These are phyloP conservation scores for Crataegus laevigata DNA, from an alignment of 306 rosid genomes.

Conservation along the genomic window DNA sequence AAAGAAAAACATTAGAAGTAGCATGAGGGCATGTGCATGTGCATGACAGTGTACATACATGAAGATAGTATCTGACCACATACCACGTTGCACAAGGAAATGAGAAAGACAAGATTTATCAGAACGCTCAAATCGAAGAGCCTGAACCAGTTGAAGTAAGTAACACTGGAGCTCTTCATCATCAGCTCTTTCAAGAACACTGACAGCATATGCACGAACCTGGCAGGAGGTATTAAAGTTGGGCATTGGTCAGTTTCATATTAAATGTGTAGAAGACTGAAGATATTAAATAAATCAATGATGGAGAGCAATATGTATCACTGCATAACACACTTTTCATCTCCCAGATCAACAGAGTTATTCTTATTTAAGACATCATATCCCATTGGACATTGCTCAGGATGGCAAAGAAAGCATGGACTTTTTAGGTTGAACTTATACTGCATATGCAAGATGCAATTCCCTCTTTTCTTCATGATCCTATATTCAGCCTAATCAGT, in stretches of 20 bases:
- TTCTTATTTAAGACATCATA: background rate
- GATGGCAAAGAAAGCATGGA: background rate
- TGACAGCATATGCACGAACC: conserved; percentile 99
- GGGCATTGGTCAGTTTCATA: conserved; percentile 5
- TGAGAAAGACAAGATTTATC: conserved; percentile 90
- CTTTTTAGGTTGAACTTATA: background rate
- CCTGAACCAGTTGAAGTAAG: conserved; percentile 96
- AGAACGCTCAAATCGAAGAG: conserved; percentile 95
- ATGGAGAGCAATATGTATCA: background rate
- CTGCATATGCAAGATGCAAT: background rate
- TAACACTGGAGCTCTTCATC: conserved; percentile 97
- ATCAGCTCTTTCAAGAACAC: conserved; percentile 98
- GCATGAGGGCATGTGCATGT: background rate
- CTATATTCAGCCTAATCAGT: background rate
- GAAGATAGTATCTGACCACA: conserved; percentile 2
- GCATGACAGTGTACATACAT: background rate
- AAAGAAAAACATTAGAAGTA: background rate
- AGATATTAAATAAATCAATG: background rate
- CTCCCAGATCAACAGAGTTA: background rate
- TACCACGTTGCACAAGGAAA: conserved; percentile 91
- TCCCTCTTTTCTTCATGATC: background rate
- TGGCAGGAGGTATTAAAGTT: conserved; percentile 22
- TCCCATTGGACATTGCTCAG: background rate
- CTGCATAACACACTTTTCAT: background rate
- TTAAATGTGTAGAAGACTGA: background rate